Base-by-base conservation (phyloP, 331 rosid genomes). In the Acacia concinna region DNA sequence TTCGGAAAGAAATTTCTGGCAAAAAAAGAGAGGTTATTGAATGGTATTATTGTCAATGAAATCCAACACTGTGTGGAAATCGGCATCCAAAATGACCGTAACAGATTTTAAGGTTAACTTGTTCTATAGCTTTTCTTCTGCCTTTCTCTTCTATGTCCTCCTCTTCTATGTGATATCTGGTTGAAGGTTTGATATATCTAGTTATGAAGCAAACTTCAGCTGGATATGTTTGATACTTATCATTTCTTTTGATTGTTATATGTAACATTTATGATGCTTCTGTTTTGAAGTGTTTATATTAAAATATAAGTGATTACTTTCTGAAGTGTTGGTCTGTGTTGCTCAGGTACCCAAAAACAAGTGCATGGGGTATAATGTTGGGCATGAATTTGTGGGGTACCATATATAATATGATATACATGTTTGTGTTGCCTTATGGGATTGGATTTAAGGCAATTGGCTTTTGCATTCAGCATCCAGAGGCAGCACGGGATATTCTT, bases 311-410 rank as follows among this genome's bases (percentile, higher is more conserved):
- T 2, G 6, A 5, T 43, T 2, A 2, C 18, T 57, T 20, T 56
- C 35, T 78, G 43, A 78, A 25, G 1, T 63, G 8, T 10, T 68
- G 65, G 47, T 74, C 59, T 47, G 52, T 62, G 67, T 71, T 79
- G 54, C 69, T 34, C 85, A 91, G 91, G 84, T 88, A 87, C 76
- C 90, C 89, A 60, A 91, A 85, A 78, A 89, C 93, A 52, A 80
- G 86, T 79, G 93, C 96, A n/a, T 91, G 96, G 93, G 91, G 83
- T 82, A 91, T 88, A 62, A 91, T 91, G 96, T 80, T 88, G 69
- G 96, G 96, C 71, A 91, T 91, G 93, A 91, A 91, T 80, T 84
- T 91, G 66, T 91, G 96, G 91, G 91, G 93, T 31, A 87, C 96
- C 79, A 78, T 89, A 52, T 91, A 87, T 83, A 89, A 91, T 80